These are phyloP conservation scores for Marsdenia floribunda DNA, from an alignment of 257 asterid species.

Conservation along the genomic window DNA sequence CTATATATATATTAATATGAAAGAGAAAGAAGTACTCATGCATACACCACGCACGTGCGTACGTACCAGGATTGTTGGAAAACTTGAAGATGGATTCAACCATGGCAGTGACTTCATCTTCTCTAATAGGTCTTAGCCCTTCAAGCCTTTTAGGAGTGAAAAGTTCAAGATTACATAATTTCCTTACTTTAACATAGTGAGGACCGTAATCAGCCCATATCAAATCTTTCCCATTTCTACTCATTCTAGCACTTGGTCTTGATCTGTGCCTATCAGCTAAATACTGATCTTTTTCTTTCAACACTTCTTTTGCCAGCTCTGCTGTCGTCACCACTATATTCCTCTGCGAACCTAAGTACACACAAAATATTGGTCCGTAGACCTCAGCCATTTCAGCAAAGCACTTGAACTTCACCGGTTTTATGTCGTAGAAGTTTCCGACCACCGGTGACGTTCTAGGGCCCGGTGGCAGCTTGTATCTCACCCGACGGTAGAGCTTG, in stretches of 20 bases:
- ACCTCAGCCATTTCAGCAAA: slow-evolving; percentile 66
- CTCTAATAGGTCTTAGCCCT: slow-evolving; percentile 67
- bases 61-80: slow-evolving; percentile 47
- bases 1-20: background rate
- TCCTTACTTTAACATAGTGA: slow-evolving; percentile 76
- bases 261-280: slow-evolving; percentile 71
- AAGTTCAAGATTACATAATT: slow-evolving; percentile 74
- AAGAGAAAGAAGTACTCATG: background rate
- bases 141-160: slow-evolving; percentile 70
- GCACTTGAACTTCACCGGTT: slow-evolving; percentile 82
- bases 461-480: slow-evolving; percentile 76
- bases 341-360: slow-evolving; percentile 66
- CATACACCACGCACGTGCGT: background rate
- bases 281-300: slow-evolving; percentile 79
- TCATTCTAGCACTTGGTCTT: slow-evolving; percentile 65
- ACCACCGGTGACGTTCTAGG: slow-evolving; percentile 62
- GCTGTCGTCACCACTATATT: slow-evolving; percentile 57
- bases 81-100: slow-evolving; percentile 58
- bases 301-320: slow-evolving; percentile 58
- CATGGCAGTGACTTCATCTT: slow-evolving; percentile 85
- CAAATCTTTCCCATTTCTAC: slow-evolving; percentile 71
- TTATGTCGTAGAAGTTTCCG: slow-evolving; percentile 70
- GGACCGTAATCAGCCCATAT: slow-evolving; percentile 93
- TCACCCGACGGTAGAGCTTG: slow-evolving; percentile 47
- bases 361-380: slow-evolving; percentile 69